Conservation (phyloP, 108 stramenopile species). For the Cyclotella sp. region DNA sequence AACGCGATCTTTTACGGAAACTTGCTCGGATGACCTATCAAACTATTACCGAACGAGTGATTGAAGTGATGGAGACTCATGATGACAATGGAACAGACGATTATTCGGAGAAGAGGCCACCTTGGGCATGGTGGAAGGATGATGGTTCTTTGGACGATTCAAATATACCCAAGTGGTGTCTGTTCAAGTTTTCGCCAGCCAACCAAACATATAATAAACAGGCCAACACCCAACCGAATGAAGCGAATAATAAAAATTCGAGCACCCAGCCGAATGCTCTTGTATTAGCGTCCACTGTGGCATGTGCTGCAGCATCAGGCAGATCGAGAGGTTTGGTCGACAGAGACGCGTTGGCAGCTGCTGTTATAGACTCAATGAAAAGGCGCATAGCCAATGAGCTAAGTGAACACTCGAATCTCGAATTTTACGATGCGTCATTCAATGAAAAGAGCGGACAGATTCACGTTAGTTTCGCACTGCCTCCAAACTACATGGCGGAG, state of each 20-base stretch:
- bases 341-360: conserved; percentile 35
- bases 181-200: conserved; percentile 47
- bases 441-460: conserved; percentile 63
- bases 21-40: conserved; percentile 31
- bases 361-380: conserved; percentile 46
- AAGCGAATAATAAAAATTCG: conserved; percentile 9
- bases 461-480: conserved; percentile 23
- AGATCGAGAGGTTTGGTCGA: conserved; percentile 49
- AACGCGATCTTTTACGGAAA: conserved; percentile 15
- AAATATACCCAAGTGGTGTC: conserved; percentile 45
- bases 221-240: conserved; percentile 6
- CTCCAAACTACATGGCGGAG: conserved; percentile 9
- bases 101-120: background rate
- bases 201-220: conserved; percentile 25
- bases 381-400: background rate
- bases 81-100: background rate
- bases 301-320: conserved; percentile 74
- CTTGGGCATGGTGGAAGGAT: conserved; percentile 43
- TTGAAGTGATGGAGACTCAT: background rate
- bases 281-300: conserved; percentile 48
- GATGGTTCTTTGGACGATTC: background rate
- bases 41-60: conserved; percentile 36
- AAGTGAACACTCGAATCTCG: background rate
- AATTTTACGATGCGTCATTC: conserved; percentile 18
- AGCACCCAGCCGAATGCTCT: conserved; percentile 7